These are phyloP conservation scores for Apophysomyces ossiformis DNA, from an alignment of 371 early-diverging fungal genomes.

Conservation along the genomic window DNA sequence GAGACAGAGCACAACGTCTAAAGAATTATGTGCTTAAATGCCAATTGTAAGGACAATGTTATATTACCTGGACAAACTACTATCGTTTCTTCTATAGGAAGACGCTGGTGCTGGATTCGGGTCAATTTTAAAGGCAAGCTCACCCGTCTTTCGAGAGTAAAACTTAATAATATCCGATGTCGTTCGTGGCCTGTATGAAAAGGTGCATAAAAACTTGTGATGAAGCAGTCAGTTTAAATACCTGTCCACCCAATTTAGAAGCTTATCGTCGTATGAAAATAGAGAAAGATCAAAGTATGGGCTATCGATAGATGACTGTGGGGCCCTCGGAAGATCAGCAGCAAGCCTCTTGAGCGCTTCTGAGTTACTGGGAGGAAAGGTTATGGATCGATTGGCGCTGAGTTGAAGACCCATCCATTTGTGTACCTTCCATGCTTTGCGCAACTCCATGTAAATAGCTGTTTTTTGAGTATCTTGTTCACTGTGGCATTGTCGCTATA, in stretches of 20 bases:
- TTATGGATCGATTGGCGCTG: too few relatives aligned
- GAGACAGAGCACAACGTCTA: not conserved
- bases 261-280: constrained; percentile 13
- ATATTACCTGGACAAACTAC: not conserved
- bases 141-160: constrained; percentile 1
- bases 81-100: not conserved
- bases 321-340: constrained; percentile 1
- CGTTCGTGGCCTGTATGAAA: not conserved
- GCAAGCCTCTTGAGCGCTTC: constrained; percentile 9
- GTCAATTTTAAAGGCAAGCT: constrained; percentile 15
- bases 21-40: not conserved
- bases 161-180: not conserved
- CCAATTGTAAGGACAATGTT: not conserved
- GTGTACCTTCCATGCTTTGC: constrained; percentile 12
- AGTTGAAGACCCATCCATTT: not conserved
- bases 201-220: not conserved
- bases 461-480: constrained; percentile 4
- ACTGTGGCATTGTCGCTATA: constrained; percentile 5
- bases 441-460: constrained; percentile 12
- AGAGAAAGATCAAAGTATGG: constrained; percentile 16
- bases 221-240: not conserved
- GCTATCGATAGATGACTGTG: constrained; percentile 13
- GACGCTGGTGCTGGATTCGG: constrained; percentile 6
- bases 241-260: constrained; percentile 3
- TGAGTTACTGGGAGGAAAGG: not conserved